Evolutionary conservation across 768 basidiomycete genomes (phyloP).

Genomic region (Hypsizygus marmoreus): DNA sequence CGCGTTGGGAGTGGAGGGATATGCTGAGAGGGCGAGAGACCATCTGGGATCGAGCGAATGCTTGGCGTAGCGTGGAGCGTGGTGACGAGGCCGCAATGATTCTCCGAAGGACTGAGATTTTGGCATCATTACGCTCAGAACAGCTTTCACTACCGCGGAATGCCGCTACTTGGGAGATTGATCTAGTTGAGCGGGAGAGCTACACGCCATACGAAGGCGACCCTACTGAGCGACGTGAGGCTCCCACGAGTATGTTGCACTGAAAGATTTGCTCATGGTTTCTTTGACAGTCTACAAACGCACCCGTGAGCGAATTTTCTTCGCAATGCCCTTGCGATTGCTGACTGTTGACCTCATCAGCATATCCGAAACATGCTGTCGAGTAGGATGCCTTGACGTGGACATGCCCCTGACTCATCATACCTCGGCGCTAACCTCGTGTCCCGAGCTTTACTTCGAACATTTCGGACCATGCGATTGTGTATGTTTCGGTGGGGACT

Average conservation of each 20-base stretch:
- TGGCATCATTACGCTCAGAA: conserved; percentile 2
- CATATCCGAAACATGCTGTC: background rate
- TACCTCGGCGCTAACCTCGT: too few species aligned
- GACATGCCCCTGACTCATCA: too few species aligned
- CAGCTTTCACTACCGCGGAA: background rate
- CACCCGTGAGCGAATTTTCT: conserved; percentile 10
- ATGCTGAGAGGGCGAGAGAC: conserved; percentile 3
- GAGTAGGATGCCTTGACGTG: too few species aligned
- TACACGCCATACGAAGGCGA: conserved; percentile 19
- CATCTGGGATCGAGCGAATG: conserved; percentile 17
- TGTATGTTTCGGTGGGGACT: too few species aligned
- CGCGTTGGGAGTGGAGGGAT: conserved; percentile 13
- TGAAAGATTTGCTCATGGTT: background rate
- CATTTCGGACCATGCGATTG: too few species aligned
- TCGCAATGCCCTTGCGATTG: too few species aligned
- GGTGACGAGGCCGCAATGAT: background rate
- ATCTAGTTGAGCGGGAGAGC: conserved; percentile 25
- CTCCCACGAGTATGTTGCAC: background rate
- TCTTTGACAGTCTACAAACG: conserved; percentile 1
- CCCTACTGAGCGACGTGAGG: conserved; percentile 15
- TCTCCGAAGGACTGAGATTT: background rate
- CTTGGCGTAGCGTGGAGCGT: conserved; percentile 10
- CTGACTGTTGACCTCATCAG: background rate
- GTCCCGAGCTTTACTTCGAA: too few species aligned
- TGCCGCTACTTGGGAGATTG: conserved; percentile 25